Base-by-base conservation (phyloP, 257 asterid genomes). In the Catharanthus roseus region DNA sequence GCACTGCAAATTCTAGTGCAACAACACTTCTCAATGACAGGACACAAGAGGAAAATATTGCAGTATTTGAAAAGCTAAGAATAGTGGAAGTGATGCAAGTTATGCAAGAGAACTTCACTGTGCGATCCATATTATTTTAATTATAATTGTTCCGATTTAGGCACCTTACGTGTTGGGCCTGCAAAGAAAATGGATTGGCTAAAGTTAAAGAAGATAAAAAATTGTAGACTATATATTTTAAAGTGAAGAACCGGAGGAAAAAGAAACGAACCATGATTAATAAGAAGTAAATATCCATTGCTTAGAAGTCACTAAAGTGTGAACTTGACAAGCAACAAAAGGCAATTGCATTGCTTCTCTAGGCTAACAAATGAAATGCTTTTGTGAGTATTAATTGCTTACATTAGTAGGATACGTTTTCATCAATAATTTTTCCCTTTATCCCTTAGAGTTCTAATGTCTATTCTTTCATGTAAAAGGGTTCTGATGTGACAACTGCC, bases 241-340 rank as follows among this genome's bases (percentile, higher is more conserved):
- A 93, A 65, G 97, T 88, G 85, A 91, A 77, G 82, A 92, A 85
- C 72, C 95, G 85, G 77, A 87, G 91, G 82, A 95, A 91, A 77
- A 92, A 98, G 70, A 95, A 95, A 80, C 82, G 99, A 24, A 88
- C 97, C 55, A 72, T 95, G 67, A 95, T 95, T 98, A 92, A 92
- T 55, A 98, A 91, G 34, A 82, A 79, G 44, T 98, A 95, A 82
- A 85, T 95, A 23, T 74, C 84, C 51, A 88, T 86, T 42, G 83
- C 90, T 31, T 98, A 95, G 84, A 79, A 83, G 66, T 97, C 99
- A 51, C 83, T 95, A 65, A 67, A 74, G 57, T 84, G 80, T 19
- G 97, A 95, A 84, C 98, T 97, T 70, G 95, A 88, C 73, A 85
- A 91, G 97, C 98, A 95, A 75, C 92, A 97, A 49, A 91, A 91